Conservation (phyloP, 345 rosid genomes). For the Syzygium aqueum region DNA sequence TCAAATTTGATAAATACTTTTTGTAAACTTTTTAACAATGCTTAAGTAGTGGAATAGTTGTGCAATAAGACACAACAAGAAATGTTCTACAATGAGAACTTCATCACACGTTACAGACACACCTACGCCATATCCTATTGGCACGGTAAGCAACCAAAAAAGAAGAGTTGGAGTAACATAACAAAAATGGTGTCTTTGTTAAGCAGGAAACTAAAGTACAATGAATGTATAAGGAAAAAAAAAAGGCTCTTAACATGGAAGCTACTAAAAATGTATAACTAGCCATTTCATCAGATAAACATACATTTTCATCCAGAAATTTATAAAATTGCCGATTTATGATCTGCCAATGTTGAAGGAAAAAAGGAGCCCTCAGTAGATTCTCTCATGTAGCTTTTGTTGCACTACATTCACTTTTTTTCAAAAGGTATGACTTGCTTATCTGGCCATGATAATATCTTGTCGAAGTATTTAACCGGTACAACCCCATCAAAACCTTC, state of each 20-base stretch:
- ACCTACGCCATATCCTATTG: not conserved
- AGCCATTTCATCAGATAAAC: not conserved
- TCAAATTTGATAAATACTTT: not conserved
- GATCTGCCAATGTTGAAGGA: not conserved
- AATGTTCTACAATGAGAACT: not conserved
- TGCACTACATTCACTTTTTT: not conserved
- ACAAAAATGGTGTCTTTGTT: not conserved
- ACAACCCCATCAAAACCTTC: constrained; percentile 87
- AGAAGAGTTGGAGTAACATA: not conserved
- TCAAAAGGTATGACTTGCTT: constrained; percentile 31
- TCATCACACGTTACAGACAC: not conserved
- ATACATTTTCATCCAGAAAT: not conserved
- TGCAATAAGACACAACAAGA: not conserved
- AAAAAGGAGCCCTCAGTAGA: not conserved
- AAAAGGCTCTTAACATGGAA: not conserved
- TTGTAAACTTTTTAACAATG: not conserved
- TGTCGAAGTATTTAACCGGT: constrained; percentile 56
- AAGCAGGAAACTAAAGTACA: not conserved
- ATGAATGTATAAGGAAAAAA: not conserved
- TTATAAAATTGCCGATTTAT: not conserved
- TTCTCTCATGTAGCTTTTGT: not conserved
- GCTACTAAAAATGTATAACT: not conserved
- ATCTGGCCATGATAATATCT: constrained; percentile 81
- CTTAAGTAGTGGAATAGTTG: not conserved
- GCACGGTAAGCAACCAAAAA: not conserved